phyloP scores from a whole-genome alignment of 306 rosid genomes.

The Fragaria ananassa region DNA sequence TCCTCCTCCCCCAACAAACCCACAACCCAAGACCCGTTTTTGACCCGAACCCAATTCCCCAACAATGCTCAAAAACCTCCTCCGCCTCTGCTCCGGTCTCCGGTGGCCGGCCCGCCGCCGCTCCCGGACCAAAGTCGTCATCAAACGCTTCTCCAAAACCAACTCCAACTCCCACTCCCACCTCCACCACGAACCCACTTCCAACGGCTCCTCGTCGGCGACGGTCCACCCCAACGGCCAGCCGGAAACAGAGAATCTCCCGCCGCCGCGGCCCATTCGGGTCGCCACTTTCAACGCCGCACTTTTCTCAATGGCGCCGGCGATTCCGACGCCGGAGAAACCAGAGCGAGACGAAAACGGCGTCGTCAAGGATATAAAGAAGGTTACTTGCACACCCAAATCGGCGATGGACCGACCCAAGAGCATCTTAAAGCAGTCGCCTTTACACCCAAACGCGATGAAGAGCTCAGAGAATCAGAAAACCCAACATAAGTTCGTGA shows the following conservation, averaged over 20 bases:
- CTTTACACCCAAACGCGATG: conserved; percentile 36
- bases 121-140: conserved; percentile 39
- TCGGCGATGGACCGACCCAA: conserved; percentile 54
- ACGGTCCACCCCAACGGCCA: conserved; percentile 51
- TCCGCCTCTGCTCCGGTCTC: conserved; percentile 56
- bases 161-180: conserved; percentile 29
- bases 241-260: conserved; percentile 15
- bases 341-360: conserved; percentile 28
- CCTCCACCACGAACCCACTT: conserved; percentile 18
- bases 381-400: conserved; percentile 29
- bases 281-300: conserved; percentile 95
- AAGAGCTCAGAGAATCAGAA: conserved; percentile 27
- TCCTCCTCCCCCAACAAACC: conserved; percentile 14
- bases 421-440: conserved; percentile 69
- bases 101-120: conserved; percentile 58
- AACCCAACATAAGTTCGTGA: conserved; percentile 33
- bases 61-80: conserved; percentile 63
- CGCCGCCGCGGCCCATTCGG: conserved; percentile 35
- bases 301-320: conserved; percentile 86
- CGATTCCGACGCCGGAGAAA: conserved; percentile 46
- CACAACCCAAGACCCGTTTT: conserved; percentile 5
- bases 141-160: conserved; percentile 37
- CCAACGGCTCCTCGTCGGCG: conserved; percentile 37
- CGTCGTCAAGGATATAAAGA: not conserved
- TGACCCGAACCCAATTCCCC: conserved; percentile 10